These are phyloP conservation scores for Diplodia corticola DNA, from an alignment of 2,329 filamentous ascomycete genomes.

Conservation along the genomic window DNA sequence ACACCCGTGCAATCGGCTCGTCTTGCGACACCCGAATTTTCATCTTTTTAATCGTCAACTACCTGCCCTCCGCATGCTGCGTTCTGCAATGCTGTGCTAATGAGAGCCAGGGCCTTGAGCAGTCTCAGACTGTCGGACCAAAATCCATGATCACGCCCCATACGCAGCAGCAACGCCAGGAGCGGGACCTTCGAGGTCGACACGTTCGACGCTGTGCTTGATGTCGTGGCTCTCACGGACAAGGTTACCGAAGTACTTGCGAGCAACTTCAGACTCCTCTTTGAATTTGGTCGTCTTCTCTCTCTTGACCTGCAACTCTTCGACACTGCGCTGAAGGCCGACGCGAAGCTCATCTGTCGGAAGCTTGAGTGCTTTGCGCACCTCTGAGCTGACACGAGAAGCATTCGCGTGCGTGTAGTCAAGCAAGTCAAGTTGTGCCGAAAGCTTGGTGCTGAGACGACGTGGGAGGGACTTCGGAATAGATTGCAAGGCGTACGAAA, in stretches of 20 bases:
- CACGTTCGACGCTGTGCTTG: constrained; percentile 49
- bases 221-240: constrained; percentile 62
- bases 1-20: constrained; percentile 7
- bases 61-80: not conserved
- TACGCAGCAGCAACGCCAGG: constrained; percentile 44
- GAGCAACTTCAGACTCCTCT: constrained; percentile 79
- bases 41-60: not conserved
- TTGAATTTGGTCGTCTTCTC: constrained; percentile 82
- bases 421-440: constrained; percentile 72
- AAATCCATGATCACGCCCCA: not conserved
- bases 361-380: constrained; percentile 83
- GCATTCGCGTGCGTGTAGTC: constrained; percentile 94
- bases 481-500: constrained; percentile 78
- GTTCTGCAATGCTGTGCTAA: not conserved
- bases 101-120: not conserved
- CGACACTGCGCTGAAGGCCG: constrained; percentile 78
- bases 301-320: constrained; percentile 74
- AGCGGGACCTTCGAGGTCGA: constrained; percentile 55
- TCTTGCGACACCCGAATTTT: not conserved
- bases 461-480: constrained; percentile 88
- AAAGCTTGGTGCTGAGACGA: constrained; percentile 81
- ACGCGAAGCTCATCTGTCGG: constrained; percentile 85
- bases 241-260: constrained; percentile 87
- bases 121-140: not conserved
- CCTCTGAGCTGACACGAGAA: constrained; percentile 77